phyloP scores from a whole-genome alignment of 2,329 filamentous ascomycete species.

The Microdochium bolleyi region DNA sequence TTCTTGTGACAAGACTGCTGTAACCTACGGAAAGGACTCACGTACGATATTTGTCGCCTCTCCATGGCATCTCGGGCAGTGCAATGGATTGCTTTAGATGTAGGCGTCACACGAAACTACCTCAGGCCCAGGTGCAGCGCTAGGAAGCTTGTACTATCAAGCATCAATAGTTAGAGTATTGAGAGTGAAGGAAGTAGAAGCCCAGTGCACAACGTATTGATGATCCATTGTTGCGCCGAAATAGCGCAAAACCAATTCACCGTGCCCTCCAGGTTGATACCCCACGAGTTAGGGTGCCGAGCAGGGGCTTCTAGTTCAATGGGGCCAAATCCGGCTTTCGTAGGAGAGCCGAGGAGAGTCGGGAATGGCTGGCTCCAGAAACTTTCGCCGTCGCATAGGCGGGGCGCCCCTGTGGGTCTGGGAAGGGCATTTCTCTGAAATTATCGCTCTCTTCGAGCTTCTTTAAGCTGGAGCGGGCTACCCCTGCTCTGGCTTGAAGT shows the following conservation, averaged over 20 bases:
- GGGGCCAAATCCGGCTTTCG: neutral
- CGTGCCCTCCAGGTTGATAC: neutral
- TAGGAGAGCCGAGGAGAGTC: neutral
- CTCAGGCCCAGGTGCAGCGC: conserved; percentile 48
- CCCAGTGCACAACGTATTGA: neutral
- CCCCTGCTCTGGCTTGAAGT: neutral
- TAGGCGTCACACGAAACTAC: conserved; percentile 84
- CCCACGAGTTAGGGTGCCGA: neutral
- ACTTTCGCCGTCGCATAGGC: neutral
- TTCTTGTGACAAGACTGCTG: conserved; percentile 1
- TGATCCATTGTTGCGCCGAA: neutral
- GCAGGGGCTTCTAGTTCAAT: neutral
- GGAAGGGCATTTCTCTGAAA: neutral
- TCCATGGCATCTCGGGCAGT: conserved; percentile 68
- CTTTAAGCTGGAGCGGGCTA: neutral
- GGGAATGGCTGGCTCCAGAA: neutral
- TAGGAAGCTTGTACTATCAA: conserved; percentile 27
- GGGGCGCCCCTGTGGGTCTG: neutral
- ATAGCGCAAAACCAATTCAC: neutral
- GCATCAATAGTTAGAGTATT: neutral
- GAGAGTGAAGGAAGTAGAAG: neutral
- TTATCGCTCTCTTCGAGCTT: no score
- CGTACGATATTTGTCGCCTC: conserved; percentile 82
- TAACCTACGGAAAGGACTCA: neutral
- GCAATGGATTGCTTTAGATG: conserved; percentile 46